These are phyloP conservation scores for Syzygium aromaticum DNA, from an alignment of 345 rosid genomes.

Conservation along the genomic window DNA sequence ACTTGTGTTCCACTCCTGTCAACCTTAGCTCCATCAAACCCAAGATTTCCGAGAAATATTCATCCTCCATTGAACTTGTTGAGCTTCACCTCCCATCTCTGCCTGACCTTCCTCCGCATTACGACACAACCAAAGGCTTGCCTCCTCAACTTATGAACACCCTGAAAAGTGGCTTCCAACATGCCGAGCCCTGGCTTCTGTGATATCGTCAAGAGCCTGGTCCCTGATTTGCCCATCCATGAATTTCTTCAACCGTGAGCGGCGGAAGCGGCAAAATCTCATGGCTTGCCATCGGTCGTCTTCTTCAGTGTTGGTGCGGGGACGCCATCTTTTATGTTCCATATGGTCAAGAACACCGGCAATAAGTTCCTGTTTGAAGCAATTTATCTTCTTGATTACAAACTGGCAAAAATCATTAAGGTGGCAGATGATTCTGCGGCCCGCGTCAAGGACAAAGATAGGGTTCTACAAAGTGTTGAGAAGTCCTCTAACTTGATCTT, in stretches of 20 bases:
- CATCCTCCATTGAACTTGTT: background rate
- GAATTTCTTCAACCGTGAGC: constrained; percentile 38
- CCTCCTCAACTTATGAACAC: constrained; percentile 22
- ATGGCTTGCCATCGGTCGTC: constrained; percentile 12
- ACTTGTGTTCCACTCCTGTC: constrained; percentile 21
- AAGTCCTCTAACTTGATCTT: constrained; percentile 10
- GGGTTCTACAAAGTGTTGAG: background rate
- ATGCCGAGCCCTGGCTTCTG: constrained; percentile 8
- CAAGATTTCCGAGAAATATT: background rate
- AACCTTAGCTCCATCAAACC: constrained; percentile 7
- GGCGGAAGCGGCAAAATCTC: constrained; percentile 9
- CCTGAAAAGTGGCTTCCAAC: constrained; percentile 20
- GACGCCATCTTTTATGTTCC: background rate
- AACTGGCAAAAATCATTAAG: background rate
- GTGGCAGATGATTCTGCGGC: background rate
- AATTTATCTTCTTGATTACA: background rate
- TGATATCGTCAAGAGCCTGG: constrained; percentile 2
- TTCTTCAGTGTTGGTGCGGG: constrained; percentile 4
- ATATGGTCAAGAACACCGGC: background rate
- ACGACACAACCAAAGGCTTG: constrained; percentile 32
- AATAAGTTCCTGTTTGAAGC: constrained; percentile 9
- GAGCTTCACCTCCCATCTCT: constrained; percentile 24
- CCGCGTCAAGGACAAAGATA: background rate
- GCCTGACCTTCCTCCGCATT: constrained; percentile 35
- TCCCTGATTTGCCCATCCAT: constrained; percentile 22